These are phyloP conservation scores for Penicillium sp. DNA, from an alignment of 2,329 filamentous ascomycete genomes.

Conservation along the genomic window DNA sequence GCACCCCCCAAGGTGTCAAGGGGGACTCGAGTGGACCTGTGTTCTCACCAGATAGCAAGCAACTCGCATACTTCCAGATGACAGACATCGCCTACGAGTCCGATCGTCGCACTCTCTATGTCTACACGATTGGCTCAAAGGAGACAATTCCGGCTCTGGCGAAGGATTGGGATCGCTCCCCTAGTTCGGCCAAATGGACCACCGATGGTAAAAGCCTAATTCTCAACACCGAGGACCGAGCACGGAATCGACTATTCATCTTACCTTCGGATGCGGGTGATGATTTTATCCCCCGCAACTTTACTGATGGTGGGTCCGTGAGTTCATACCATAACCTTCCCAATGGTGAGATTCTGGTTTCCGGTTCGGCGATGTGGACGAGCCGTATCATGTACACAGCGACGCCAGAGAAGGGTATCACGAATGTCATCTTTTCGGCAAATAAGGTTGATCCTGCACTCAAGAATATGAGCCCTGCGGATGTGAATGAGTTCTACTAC, in stretches of 20 bases:
- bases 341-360: constrained; percentile 33
- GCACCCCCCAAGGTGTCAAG: constrained; percentile 52
- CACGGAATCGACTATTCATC: constrained; percentile 47
- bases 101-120: constrained; percentile 60
- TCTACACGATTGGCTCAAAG: constrained; percentile 36
- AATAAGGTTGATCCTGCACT: constrained; percentile 42
- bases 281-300: constrained; percentile 34
- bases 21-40: constrained; percentile 62
- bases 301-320: constrained; percentile 36
- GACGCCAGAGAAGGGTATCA: constrained; percentile 25
- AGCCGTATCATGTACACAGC: constrained; percentile 36
- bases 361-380: constrained; percentile 36
- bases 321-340: constrained; percentile 30
- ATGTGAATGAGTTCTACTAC: constrained; percentile 39
- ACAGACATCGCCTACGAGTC: constrained; percentile 72
- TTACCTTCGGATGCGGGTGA: constrained; percentile 34
- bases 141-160: constrained; percentile 40
- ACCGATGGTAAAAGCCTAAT: constrained; percentile 61
- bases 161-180: constrained; percentile 53
- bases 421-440: constrained; percentile 35
- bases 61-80: constrained; percentile 78
- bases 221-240: constrained; percentile 70
- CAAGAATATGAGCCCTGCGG: constrained; percentile 32
- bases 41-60: constrained; percentile 71
- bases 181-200: constrained; percentile 51